These are phyloP conservation scores for Gonium pectorale DNA, from an alignment of 139 green algal genomes.

Conservation along the genomic window DNA sequence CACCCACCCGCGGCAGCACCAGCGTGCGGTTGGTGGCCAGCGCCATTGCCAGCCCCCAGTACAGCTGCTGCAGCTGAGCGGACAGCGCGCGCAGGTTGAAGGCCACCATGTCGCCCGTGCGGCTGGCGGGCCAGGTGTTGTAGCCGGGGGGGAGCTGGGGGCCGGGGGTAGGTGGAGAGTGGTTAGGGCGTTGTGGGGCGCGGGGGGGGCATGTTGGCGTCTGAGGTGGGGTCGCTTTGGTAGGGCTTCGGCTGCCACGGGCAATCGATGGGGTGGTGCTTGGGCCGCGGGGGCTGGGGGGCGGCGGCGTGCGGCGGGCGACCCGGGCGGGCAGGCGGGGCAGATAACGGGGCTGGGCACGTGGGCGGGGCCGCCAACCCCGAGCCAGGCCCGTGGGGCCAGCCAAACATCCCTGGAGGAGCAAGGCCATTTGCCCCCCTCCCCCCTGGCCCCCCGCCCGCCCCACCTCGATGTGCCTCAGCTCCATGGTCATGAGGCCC, in stretches of 20 bases:
- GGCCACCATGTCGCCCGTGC: conserved; percentile 42
- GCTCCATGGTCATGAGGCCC: conserved; percentile 14
- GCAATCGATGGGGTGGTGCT: too few relatives aligned
- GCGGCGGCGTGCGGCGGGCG: too few relatives aligned
- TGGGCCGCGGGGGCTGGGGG: too few relatives aligned
- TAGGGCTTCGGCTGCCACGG: too few relatives aligned
- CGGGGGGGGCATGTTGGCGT: background rate
- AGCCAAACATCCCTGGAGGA: background rate
- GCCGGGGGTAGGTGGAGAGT: background rate
- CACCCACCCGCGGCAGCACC: conserved; percentile 49
- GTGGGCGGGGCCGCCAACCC: too few relatives aligned
- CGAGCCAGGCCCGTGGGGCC: too few relatives aligned
- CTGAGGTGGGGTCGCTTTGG: background rate
- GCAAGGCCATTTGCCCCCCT: background rate
- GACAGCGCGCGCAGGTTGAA: conserved; percentile 25
- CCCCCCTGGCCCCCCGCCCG: background rate
- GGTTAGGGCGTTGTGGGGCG: background rate
- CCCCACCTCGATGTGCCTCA: conserved; percentile 8
- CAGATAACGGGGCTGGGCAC: too few relatives aligned
- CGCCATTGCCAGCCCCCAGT: conserved; percentile 40
- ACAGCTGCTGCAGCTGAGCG: conserved; percentile 51
- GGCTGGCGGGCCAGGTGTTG: background rate
- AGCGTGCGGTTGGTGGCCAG: conserved; percentile 32
- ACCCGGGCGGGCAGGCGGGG: too few relatives aligned
- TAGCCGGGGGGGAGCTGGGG: background rate